Base-by-base conservation (phyloP, 176 grass and related monocot genomes). In the Carex cristatella region DNA sequence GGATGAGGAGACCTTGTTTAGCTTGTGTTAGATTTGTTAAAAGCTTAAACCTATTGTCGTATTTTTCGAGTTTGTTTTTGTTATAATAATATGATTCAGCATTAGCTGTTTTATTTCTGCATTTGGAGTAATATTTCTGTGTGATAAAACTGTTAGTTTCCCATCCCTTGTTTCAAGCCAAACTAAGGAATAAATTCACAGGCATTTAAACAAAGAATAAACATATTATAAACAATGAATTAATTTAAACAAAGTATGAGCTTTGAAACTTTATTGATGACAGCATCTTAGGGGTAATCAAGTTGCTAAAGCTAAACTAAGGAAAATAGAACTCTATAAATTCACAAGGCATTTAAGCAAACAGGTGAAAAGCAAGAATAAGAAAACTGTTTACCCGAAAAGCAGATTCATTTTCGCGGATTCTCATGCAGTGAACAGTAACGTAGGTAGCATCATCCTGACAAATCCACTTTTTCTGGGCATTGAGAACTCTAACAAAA, bases 371-470 rank as follows among this genome's bases (percentile, higher is more conserved):
- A 16, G 64, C 74, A 57, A 4, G 19, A 44, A 81, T 31, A 8
- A 31, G 15, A 92, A 58, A 32, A 14, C 19, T 31, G 31, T 57
- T 32, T 84, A 99, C 93, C 93, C 93, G 70, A 83, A 95, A 94
- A n/a, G 90, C 91, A 12, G 93, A 90, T 84, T 94, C 93, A 55
- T 99, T 95, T 73, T 95, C 87, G 74, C 96, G 93, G 86, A 92
- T 95, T 65, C 96, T 88, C 79, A 99, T 88, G 76, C 91, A 99
- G 31, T 99, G 96, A 37, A 94, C 93, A 3, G 84, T 58, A 18
- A 99, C 70, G 87, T 99, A 99, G 83, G 96, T 99, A 61, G 88
- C 83, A 81, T 99, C 96, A 7, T 99, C 93, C 81, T 95, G 96
- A 12, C 68, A 90, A 74, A 99, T 74, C 96, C 96, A 99, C 81